Base-by-base conservation (phyloP, 768 basidiomycete genomes). In the Kwoniella sp. region DNA sequence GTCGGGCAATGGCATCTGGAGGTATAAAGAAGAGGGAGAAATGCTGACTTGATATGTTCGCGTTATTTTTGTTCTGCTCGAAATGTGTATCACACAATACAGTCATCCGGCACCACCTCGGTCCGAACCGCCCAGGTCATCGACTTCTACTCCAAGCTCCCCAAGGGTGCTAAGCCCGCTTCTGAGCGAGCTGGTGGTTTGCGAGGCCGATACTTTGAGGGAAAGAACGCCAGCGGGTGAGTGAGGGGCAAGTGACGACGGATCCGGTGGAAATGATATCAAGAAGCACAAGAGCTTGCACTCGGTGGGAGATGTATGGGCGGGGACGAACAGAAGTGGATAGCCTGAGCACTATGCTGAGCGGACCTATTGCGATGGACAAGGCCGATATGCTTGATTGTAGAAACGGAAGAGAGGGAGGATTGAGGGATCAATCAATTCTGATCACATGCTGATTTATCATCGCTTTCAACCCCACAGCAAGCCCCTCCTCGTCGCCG, bases 81-180 rank as follows among this genome's bases (percentile, higher is more conserved):
- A 47, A 22, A 25, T 36, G 27, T 15, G 25, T 44, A 2, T 40
- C 12, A 13, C 22, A 24, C 51, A 40, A 22, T 54, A 51, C 73
- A 93, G 92, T 87, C 90, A 12, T 81, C 80, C 26, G 86, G 90
- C 56, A 90, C 88, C 59, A 86, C 89, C 58, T 91, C 91, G 48
- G 86, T 86, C 48, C 87, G 90, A 67, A 89, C 95, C 57, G 83
- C 85, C 62, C 87, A 88, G 30, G 88, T 97, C 77, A 92, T 96
- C 68, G 87, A 91, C 71, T 97, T 96, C 82, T 98, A 98, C 84
- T 92, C 90, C 64, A 94, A 92, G 82, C 86, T 98, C 54, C 95
- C 93, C 69, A 97, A 97, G 80, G 94, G 94, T 50, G 83, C 86
- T 44, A 85, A 87, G 36, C 83, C 90, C 19, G 77, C 84, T 40